Base-by-base conservation (phyloP, 2,329 filamentous ascomycete genomes). In the Botrytis fragariae region DNA sequence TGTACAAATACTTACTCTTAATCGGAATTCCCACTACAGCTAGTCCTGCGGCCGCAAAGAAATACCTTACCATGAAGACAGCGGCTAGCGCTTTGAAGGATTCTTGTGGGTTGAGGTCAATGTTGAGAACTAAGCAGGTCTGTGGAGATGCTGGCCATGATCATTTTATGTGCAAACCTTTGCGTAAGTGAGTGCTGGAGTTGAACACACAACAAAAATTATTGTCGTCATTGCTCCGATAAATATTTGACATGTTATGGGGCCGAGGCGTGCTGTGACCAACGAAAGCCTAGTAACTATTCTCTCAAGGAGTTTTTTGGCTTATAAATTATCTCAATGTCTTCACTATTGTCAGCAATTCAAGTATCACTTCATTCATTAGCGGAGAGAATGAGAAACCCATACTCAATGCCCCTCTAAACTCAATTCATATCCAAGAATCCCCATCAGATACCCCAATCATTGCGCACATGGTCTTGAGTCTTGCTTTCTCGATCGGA, bases 81-180 rank as follows among this genome's bases (percentile, higher is more conserved):
- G 73, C 63, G 22, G 71, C 74, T 65, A 70, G 70, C 18, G 68
- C 74, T 25, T n/a, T 72, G 18, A 72, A 45, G 16, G 71, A 54
- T 51, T 42, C 44, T 45, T 44, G 65, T 4, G 74, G 70, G 32
- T 74, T 60, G 8, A 75, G 29, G 14, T 75, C 61, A 22, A 75
- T 72, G 22, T 70, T 29, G 9, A 61, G 7, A 10, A n/a, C 25
- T 48, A 10, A 20, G 20, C 25, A 60, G 29, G 22, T 62, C 37
- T 37, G 39, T 42, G 1, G n/a, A 35, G n/a, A 12, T 48, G 29
- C 42, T 14, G n/a, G 1, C 57, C 6, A 39, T 57, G 45, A 35
- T 9, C 25, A 22, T 22, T 37, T 10, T 2, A 20, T 22, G 14
- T 39, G 16, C 3, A 25, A 20, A 4, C 25, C 16, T 57, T 37